Evolutionary conservation across 306 rosid genomes (phyloP), one percentile per base, ranked within the genome.

Genomic region (Prunus kanzakura): DNA sequence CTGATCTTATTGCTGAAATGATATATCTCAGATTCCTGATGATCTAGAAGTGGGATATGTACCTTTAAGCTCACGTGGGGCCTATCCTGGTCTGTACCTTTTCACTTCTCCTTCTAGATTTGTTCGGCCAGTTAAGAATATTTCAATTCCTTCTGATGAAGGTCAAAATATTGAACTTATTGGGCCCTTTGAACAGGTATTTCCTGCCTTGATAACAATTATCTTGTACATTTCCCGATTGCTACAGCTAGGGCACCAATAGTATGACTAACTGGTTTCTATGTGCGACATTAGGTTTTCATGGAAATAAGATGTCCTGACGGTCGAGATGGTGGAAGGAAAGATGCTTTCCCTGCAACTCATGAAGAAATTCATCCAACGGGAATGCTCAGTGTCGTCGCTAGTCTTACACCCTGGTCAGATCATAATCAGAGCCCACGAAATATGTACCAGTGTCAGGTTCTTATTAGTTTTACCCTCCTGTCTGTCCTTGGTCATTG

Each of bases 371-470:
- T 92, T 73, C 96, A 92, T 86, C 97, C 99, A 76, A 95, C 99
- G 65, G 93, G 90, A 75, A 92, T 92, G 97, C 92, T 95, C 20
- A 95, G 97, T 82, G 96, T 95, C 51, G 97, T 92, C 67, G 99
- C 96, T 54, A 95, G 86, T 81, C 99, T 90, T 74, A 95, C 96
- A 27, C 98, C 98, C 32, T 95, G 98, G 98, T 90, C 97, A 47
- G 97, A 95, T 73, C 97, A 95, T 84, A 95, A 95, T 88, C 98
- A 95, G 82, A 95, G 98, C 85, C 98, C 98, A 41, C 91, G 97
- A 10, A 95, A 95, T 82, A 92, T 95, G 98, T 92, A 95, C 83
- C 98, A 92, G 89, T 95, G 98, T 81, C 97, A 95, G 97, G 98
- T 95, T 69, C 52, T 55, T 76, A 50, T 71, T 50, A 79, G 61